Percentiles rank a stretch among this genome's conserved stretches.
phyloP scores from a whole-genome alignment of 2,329 filamentous ascomycete species.

The Cytospora schulzeri region DNA sequence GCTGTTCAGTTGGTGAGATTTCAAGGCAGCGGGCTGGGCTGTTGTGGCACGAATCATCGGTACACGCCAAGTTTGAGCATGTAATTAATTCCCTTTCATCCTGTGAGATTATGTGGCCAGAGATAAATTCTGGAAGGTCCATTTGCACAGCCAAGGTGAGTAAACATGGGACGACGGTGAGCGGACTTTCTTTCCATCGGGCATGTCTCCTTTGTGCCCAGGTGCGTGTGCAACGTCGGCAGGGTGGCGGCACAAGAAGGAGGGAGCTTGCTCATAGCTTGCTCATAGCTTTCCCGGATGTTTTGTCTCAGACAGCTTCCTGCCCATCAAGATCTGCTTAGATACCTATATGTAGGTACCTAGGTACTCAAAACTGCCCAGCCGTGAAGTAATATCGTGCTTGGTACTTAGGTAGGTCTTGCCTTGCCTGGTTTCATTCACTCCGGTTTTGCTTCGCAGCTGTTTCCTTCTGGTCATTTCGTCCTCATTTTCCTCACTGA shows the following conservation, averaged over 20 bases:
- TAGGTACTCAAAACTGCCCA: too few relatives aligned
- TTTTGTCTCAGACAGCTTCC: constrained; percentile 15
- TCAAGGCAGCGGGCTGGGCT: background rate
- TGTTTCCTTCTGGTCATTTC: background rate
- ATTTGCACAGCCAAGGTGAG: background rate
- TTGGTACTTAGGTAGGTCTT: constrained; percentile 3
- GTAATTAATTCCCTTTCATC: background rate
- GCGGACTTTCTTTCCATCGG: background rate
- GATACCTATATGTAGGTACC: background rate
- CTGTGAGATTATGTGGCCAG: background rate
- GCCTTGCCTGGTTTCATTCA: background rate
- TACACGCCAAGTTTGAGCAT: constrained; percentile 3
- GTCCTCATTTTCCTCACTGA: background rate
- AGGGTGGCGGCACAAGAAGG: background rate
- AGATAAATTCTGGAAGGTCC: constrained; percentile 10
- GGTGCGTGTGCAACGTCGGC: constrained; percentile 1
- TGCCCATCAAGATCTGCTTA: background rate
- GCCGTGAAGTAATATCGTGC: background rate
- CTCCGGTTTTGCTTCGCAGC: background rate
- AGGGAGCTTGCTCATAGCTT: background rate
- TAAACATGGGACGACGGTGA: background rate
- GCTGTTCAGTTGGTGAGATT: background rate
- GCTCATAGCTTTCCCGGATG: background rate
- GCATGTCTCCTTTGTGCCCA: background rate
- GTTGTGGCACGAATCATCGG: constrained; percentile 13